Evolutionary conservation across 1,139 yeast genomes (phyloP), one percentile per base, ranked within the genome.

Genomic region (Candida sanyaensis): DNA sequence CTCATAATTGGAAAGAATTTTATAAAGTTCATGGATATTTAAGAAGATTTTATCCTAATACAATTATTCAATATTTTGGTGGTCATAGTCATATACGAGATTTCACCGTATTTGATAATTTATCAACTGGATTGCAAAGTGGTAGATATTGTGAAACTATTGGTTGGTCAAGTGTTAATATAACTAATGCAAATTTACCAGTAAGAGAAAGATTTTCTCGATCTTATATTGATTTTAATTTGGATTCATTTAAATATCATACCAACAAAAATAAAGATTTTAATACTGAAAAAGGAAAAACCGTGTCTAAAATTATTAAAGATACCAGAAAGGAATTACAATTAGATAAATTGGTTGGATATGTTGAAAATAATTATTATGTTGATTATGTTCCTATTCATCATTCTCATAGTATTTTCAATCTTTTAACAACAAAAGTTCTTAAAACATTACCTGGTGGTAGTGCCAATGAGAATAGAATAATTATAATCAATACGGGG

Each of bases 81-180:
- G 99, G 98, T 0, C 99, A 93, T 66, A 84, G 96, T 37, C 99
- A 93, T 64, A 83, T 93, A 34, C 75, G 99, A 53, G 98, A 93
- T 66, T 92, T 86, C 63, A 77, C 80, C 5, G 72, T 83, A 5
- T 75, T 83, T 50, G 99, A 93, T 62, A 68, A 71, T 1, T 71
- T 70, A 47, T 80, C 95, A 29, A 82, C 89, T 0, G 97, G 86
- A 0, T 65, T 93, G 27, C 96, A 92, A 66, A 88, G 96, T 58
- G 99, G 99, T 0, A 75, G 97, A 45, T 93, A 88, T 60, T 81
- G 96, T 60, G 99, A 93, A 63, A 92, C 98, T 0, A 78, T 88
- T 17, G 99, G 99, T 0, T 93, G 92, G 80, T 67, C 88, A 9
- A 83, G 96, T 42, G 70, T 88, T 30, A 74, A 80, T 52, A 45